Base-by-base conservation (phyloP, 148 eudicot genomes). In the Nyssa sinensis region DNA sequence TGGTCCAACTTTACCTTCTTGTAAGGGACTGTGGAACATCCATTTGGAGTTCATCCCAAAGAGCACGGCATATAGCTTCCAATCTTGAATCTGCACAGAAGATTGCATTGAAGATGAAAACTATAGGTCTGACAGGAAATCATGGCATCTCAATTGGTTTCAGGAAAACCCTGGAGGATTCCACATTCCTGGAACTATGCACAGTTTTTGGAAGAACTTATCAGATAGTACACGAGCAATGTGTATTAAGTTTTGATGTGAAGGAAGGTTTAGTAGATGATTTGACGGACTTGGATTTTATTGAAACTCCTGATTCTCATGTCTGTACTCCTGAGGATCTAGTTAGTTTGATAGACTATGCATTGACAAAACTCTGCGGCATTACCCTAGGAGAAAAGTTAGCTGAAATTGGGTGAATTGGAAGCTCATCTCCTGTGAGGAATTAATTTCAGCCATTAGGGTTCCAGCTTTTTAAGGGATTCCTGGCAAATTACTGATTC, bases 101-200 rank as follows among this genome's bases (percentile, higher is more conserved):
- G 72, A 75, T 82, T 66, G 84, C 88, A 67, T 35, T 71, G 65
- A 86, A 77, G 83, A 89, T 92, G 93, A 75, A 77, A 60, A 78
- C 88, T 19, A 75, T 70, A 47, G 73, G 66, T 67, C 35, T 80
- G 30, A 72, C 74, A 37, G 84, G 80, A 74, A 75, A 79, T 41
- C 35, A 77, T 44, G 81, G 82, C 53, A 69, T 65, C 78, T 69
- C 82, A 67, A 76, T 78, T 66, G 79, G 78, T 74, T 78, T 88
- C 55, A 77, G 53, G 69, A 79, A 72, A 62, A 65, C 23, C 69
- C 21, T 84, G 27, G 73, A 73, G 37, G 92, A 95, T 69, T 82
- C 89, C 27, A 62, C 85, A 17, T 92, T 93, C 67, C 59, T 55
- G 55, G 83, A 89, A 37, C 62, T 95, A 61, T 85, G 81, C 74